phyloP scores from a whole-genome alignment of 148 eudicot genomes.

The Hydrangea macrophylla region DNA sequence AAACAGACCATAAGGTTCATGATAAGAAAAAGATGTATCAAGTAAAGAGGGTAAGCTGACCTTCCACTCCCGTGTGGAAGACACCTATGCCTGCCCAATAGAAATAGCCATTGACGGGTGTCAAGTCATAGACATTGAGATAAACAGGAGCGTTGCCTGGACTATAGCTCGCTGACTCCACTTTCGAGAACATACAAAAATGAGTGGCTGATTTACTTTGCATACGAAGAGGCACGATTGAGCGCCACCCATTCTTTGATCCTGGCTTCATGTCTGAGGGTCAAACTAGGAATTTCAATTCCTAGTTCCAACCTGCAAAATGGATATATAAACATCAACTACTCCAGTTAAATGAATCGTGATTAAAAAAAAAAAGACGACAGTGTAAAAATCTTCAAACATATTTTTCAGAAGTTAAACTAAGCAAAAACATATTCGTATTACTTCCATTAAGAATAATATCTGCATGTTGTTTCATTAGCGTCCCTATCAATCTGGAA shows the following conservation, averaged over 20 bases:
- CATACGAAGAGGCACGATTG: constrained; percentile 37
- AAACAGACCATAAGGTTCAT: background rate
- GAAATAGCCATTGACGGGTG: constrained; percentile 70
- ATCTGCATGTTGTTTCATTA: no score
- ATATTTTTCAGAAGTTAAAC: background rate
- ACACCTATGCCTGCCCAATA: constrained; percentile 94
- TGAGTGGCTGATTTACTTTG: constrained; percentile 38
- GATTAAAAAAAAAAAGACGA: background rate
- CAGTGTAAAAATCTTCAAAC: no score
- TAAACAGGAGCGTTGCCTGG: constrained; percentile 63
- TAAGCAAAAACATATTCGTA: background rate
- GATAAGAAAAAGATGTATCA: constrained; percentile 6
- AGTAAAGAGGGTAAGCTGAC: constrained; percentile 28
- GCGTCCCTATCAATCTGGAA: no score
- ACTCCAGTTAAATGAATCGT: background rate
- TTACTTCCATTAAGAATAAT: background rate
- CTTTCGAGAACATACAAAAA: constrained; percentile 61
- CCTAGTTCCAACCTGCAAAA: constrained; percentile 48
- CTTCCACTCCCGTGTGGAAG: constrained; percentile 86
- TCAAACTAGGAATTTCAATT: constrained; percentile 35
- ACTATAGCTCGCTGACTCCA: constrained; percentile 43
- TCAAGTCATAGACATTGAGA: constrained; percentile 86
- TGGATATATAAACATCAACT: background rate
- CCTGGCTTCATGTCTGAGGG: constrained; percentile 40
- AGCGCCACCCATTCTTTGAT: constrained; percentile 39